Conservation (phyloP, 768 basidiomycete genomes). For the Hortiboletus campestris region DNA sequence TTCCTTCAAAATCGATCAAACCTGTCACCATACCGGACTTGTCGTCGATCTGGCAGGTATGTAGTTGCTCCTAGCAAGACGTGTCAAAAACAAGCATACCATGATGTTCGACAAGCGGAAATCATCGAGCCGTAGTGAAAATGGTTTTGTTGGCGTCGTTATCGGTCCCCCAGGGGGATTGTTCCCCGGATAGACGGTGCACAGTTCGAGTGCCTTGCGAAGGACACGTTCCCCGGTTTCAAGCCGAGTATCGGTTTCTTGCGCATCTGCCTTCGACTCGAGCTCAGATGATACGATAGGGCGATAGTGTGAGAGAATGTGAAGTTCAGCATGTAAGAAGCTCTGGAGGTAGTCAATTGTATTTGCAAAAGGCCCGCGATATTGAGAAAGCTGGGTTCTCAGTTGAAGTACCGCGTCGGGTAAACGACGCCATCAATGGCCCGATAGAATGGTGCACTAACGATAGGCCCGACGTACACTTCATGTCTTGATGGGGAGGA, state of each 20-base stretch:
- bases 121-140: not conserved
- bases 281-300: not conserved
- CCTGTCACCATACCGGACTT: not conserved
- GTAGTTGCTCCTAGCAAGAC: not conserved
- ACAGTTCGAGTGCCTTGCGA: not conserved
- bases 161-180: not conserved
- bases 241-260: not conserved
- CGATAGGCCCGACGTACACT: not conserved
- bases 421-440: not conserved
- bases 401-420: not conserved
- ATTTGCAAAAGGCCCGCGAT: not conserved
- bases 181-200: not conserved
- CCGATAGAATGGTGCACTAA: conserved; percentile 1
- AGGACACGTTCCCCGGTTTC: not conserved
- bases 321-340: not conserved
- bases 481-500: not conserved
- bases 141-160: not conserved
- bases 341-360: not conserved
- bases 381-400: not conserved
- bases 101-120: conserved; percentile 3
- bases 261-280: not conserved
- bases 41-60: not conserved
- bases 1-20: not conserved
- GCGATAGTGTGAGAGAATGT: not conserved
- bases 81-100: not conserved